Conservation (phyloP, 305 asterid genomes). For the Plantago coronopus region DNA sequence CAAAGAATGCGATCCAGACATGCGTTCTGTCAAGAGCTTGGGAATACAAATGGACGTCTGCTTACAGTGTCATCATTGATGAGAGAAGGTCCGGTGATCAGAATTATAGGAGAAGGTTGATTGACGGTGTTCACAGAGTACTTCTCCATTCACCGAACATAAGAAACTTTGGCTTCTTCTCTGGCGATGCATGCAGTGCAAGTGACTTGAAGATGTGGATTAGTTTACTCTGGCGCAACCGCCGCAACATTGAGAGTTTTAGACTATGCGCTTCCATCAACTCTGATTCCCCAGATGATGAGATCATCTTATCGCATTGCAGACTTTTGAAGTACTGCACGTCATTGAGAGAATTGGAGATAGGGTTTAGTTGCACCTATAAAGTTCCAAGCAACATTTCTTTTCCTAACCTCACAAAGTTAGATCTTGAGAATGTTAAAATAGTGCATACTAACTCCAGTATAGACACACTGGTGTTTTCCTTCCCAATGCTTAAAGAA, state of each 20-base stretch:
- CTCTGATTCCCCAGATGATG: no score
- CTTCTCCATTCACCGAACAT: not conserved
- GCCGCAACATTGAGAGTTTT: slow-evolving; percentile 5
- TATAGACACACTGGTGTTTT: not conserved
- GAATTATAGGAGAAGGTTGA: not conserved
- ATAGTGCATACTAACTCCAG: not conserved
- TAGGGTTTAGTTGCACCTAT: not conserved
- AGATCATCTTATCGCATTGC: no score
- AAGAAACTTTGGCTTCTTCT: not conserved
- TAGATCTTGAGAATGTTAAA: not conserved
- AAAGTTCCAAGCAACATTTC: not conserved
- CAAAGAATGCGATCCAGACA: not conserved
- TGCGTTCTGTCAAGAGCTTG: not conserved
- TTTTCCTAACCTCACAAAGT: not conserved
- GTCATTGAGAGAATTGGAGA: not conserved
- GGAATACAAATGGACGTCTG: slow-evolving; percentile 8
- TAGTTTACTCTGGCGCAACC: not conserved
- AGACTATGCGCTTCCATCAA: no score
- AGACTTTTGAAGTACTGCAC: no score
- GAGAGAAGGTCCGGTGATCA: not conserved
- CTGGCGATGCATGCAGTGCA: no score
- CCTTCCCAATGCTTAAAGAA: not conserved
- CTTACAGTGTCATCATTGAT: not conserved
- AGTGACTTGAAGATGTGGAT: not conserved
- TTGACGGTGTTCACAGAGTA: not conserved